Conservation (phyloP, 768 basidiomycete species). For the Leccinum broughii region DNA sequence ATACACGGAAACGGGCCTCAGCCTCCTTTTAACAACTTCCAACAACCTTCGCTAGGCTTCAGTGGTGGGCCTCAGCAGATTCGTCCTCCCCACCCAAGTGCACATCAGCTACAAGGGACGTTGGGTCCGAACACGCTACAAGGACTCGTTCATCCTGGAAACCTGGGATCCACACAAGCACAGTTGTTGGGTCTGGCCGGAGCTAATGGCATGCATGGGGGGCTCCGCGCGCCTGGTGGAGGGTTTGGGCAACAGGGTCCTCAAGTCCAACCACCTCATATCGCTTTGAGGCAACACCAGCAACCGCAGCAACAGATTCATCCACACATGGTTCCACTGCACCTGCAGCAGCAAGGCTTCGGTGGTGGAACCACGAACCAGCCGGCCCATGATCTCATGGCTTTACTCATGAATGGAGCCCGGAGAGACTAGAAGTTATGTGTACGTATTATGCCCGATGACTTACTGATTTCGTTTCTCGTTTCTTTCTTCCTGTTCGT, state of each 20-base stretch:
- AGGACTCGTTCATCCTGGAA: conserved; percentile 52
- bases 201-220: conserved; percentile 46
- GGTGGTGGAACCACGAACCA: conserved; percentile 50
- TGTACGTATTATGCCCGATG: conserved; percentile 13
- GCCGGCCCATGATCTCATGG: conserved; percentile 76
- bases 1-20: conserved; percentile 49
- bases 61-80: conserved; percentile 40
- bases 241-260: conserved; percentile 38
- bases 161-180: conserved; percentile 50
- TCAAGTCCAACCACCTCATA: conserved; percentile 33
- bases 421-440: conserved; percentile 53
- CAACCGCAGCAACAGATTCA: conserved; percentile 52
- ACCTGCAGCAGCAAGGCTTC: conserved; percentile 60
- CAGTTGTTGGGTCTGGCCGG: conserved; percentile 47
- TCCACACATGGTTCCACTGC: conserved; percentile 52
- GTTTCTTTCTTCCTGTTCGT: conserved; percentile 8
- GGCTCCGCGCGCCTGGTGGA: conserved; percentile 47
- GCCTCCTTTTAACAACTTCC: conserved; percentile 56
- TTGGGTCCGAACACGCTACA: conserved; percentile 50
- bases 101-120: conserved; percentile 50
- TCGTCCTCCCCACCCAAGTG: conserved; percentile 49
- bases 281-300: conserved; percentile 35
- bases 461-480: conserved; percentile 17
- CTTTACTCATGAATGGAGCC: conserved; percentile 73
- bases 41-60: conserved; percentile 46